Evolutionary conservation across 768 basidiomycete genomes (phyloP), one percentile per base, ranked within the genome.

Genomic region (Phanerochaete carnosa): DNA sequence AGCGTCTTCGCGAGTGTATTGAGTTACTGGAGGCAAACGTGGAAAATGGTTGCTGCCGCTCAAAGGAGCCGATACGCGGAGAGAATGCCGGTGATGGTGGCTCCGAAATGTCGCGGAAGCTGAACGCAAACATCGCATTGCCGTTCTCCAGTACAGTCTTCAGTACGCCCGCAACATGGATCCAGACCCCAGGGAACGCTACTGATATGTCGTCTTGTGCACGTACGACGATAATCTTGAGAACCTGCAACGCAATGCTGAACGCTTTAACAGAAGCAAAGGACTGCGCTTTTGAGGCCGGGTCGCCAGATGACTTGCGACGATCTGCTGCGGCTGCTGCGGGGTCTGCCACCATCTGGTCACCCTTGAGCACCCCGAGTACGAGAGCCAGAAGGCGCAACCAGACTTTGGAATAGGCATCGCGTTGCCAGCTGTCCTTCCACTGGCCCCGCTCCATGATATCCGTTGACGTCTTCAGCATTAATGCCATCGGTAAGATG

Each of bases 181-280:
- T 71, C 89, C 89, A 93, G 22, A 88, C 74, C 12, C 82, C 83
- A 16, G 84, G 81, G 11, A 87, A 66, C 33, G 76, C 70, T 0
- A 72, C 70, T 2, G 84, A 83, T 16, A 92, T 74, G 50, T 89
- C 89, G 22, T 77, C 74, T 51, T 82, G 82, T 0, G 83, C 89
- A 19, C 87, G 83, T 50, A 90, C 73, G 16, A 89, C 64, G 64
- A 91, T 80, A 30, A 83, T 73, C 66, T 92, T 92, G 64, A 92
- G 72, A 16, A 87, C 77, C 69, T 91, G 90, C 26, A 92, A 66
- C 0, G 83, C 82, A 0, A 83, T 74, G 52, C 83, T 75, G 12
- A 77, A 58, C 16, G 68, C 71, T 57, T 75, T 71, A 0, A 73
- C 68, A 1, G 68, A 66, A 23, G 65, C 67, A 29, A 43, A 55